phyloP scores from a whole-genome alignment of 1,284 basidiomycete genomes.

The Apiotrichum domesticum region DNA sequence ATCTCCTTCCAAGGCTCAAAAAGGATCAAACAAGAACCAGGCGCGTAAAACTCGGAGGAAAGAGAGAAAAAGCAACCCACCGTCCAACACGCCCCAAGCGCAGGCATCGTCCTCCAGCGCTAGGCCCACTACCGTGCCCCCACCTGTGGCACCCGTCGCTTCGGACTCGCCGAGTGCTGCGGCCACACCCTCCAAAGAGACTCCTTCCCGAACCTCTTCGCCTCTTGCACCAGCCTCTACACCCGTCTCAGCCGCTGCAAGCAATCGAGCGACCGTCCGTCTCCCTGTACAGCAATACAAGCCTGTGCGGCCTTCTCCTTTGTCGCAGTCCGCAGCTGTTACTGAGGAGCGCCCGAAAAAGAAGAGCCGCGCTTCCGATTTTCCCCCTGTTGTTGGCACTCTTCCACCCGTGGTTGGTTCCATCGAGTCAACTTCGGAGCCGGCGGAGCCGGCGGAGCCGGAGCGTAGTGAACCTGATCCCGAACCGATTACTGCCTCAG shows the following conservation, averaged over 20 bases:
- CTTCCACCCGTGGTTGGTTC: not conserved
- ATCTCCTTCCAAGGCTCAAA: not conserved
- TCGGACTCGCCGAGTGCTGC: not conserved
- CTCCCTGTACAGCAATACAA: conserved; percentile 15
- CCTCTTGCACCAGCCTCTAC: not conserved
- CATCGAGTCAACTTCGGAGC: not conserved
- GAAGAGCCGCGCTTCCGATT: not conserved
- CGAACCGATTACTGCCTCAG: not conserved
- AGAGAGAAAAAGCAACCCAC: too few relatives aligned
- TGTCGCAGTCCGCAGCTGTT: conserved; percentile 15
- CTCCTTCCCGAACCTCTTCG: not conserved
- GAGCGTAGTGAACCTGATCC: not conserved
- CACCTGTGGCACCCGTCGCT: too few relatives aligned
- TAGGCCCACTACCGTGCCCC: too few relatives aligned
- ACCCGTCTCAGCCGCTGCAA: not conserved
- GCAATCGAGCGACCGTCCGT: not conserved
- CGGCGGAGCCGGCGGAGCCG: not conserved
- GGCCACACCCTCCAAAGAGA: not conserved
- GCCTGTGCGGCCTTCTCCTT: conserved; percentile 25
- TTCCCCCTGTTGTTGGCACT: not conserved
- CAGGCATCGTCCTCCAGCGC: too few relatives aligned
- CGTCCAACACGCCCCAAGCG: too few relatives aligned
- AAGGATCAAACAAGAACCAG: too few relatives aligned
- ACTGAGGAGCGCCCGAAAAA: conserved; percentile 2
- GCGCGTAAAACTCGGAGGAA: too few relatives aligned